These are phyloP conservation scores for Stylonectria norvegica DNA, from an alignment of 2,329 filamentous ascomycete genomes.

Conservation along the genomic window DNA sequence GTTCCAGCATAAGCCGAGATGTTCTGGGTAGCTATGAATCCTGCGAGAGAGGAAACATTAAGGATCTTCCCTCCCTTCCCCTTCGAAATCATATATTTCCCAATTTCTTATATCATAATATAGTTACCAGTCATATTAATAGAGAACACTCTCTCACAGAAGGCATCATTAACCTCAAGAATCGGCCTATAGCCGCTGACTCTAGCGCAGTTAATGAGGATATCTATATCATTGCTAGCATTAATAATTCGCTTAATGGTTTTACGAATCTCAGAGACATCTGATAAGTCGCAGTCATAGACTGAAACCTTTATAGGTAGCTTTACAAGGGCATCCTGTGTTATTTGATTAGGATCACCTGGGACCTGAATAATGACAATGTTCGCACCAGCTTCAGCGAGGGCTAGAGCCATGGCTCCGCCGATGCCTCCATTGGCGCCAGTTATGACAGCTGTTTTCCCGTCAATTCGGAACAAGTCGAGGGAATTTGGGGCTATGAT, in stretches of 20 bases:
- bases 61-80: slow-evolving; percentile 9
- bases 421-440: slow-evolving; percentile 4
- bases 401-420: slow-evolving; percentile 3
- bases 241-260: neutral
- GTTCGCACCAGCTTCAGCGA: slow-evolving; percentile 6
- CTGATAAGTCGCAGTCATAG: slow-evolving; percentile 4
- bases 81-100: slow-evolving; percentile 5
- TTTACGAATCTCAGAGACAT: slow-evolving; percentile 1
- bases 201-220: slow-evolving; percentile 6
- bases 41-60: slow-evolving; percentile 5
- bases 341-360: neutral
- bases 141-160: slow-evolving; percentile 5
- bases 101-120: slow-evolving; percentile 8
- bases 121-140: slow-evolving; percentile 8
- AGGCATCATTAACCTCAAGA: slow-evolving; percentile 6
- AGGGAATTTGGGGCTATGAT: neutral
- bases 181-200: slow-evolving; percentile 5
- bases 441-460: slow-evolving; percentile 1
- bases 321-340: slow-evolving; percentile 2
- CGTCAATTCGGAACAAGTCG: slow-evolving; percentile 2
- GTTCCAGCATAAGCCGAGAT: slow-evolving; percentile 5
- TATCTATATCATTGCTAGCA: slow-evolving; percentile 1
- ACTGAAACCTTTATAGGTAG: slow-evolving; percentile 1
- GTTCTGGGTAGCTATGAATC: slow-evolving; percentile 1
- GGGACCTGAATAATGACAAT: slow-evolving; percentile 4